These are phyloP conservation scores for Bruguiera sexangula DNA, from an alignment of 345 rosid genomes.

Conservation along the genomic window DNA sequence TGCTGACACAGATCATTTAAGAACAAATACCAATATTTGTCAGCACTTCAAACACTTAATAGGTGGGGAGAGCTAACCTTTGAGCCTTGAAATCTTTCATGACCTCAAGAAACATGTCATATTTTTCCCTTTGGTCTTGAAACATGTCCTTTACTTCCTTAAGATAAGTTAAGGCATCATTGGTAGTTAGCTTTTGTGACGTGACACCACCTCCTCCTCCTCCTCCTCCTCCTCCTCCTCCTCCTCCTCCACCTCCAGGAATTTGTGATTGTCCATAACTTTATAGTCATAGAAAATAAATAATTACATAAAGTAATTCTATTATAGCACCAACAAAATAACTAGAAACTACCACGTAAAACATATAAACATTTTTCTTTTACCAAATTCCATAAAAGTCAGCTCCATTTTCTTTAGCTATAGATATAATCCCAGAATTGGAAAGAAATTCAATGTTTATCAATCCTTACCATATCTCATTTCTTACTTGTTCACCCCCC, in stretches of 20 bases:
- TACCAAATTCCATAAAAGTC: too few species aligned
- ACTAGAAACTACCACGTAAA: background rate
- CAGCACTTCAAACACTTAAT: background rate
- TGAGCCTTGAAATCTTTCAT: slow-evolving; percentile 99
- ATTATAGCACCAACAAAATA: background rate
- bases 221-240: background rate
- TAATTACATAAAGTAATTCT: background rate
- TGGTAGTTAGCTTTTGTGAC: slow-evolving; percentile 73
- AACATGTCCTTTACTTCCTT: slow-evolving; percentile 93
- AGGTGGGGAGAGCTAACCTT: slow-evolving; percentile 34
- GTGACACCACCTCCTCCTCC: slow-evolving; percentile 3
- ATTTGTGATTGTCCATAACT: slow-evolving; percentile 56
- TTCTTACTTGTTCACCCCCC: background rate
- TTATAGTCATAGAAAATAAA: slow-evolving; percentile 12
- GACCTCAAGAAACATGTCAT: slow-evolving; percentile 82
- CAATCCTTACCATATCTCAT: background rate
- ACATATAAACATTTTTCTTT: too few species aligned
- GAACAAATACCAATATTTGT: slow-evolving; percentile 13
- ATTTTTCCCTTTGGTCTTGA: slow-evolving; percentile 85
- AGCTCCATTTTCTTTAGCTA: background rate
- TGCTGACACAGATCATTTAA: background rate
- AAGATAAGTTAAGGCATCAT: slow-evolving; percentile 75
- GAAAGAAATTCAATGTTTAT: background rate
- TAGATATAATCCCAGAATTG: background rate
- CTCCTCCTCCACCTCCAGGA: slow-evolving; percentile 16